Base-by-base conservation (phyloP, 768 basidiomycete genomes). In the Lactarius deliciosus region DNA sequence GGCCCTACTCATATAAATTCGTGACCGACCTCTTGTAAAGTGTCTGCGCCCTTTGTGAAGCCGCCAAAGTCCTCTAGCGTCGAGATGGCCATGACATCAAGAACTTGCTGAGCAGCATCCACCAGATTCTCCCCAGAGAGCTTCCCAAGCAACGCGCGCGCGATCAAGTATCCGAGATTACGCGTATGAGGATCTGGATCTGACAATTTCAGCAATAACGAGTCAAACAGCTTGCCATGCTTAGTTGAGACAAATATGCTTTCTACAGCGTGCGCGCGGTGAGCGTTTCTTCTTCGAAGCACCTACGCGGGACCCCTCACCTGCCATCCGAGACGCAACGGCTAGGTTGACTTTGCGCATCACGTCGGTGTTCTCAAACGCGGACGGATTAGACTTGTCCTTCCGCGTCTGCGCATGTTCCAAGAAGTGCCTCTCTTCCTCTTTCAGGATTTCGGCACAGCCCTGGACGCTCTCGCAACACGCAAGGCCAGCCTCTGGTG, bases 251-350 rank as follows among this genome's bases (percentile, higher is more conserved):
- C 74, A 11, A 88, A 72, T 60, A 93, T 84, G 66, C 90, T 92
- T 58, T 85, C 92, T 92, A 69, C 15, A 53, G 55, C 20, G 64
- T 36, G 56, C 30, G 25, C 28, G 60, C 59, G 64, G 28, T 54
- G 64, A 22, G 43, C 38, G 16, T 30, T 41, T 28, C 20, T 2
- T 20, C 25, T 16, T 63, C 65, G 66, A 34, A 4, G 11, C 54
- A 50, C 54, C 34, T 6, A 32, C 4, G 45, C 28, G 54, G 28
- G 57, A 74, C 38, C 76, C 45, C 65, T 41, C 65, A 92, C 92
- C 84, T 60, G 91, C 90, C 64, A 94, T 85, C 71, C 83, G 83
- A 30, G 79, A 75, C 1, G 85, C 81, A 28, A 94, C 72, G 0
- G 76, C 79, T 40, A 83, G 65, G 71, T 94, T 92, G 3, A 82